Conservation (phyloP, 805 yeast species). For the Ogataea parapolymorpha region DNA sequence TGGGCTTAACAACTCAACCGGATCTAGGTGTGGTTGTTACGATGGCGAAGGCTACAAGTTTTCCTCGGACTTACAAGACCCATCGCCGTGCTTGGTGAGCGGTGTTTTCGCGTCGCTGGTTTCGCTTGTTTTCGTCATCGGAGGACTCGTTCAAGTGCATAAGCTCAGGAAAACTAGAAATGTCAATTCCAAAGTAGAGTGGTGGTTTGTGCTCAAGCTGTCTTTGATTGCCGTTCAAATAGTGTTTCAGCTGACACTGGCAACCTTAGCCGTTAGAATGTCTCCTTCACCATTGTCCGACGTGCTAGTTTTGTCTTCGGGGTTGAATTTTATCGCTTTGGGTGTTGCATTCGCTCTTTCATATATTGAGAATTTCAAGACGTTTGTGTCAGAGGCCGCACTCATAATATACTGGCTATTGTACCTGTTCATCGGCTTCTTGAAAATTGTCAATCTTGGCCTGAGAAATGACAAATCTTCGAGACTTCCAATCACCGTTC, state of each 20-base stretch:
- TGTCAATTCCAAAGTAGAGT: conserved; percentile 29
- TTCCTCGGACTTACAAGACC: conserved; percentile 40
- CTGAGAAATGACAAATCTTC: conserved; percentile 36
- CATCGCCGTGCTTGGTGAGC: conserved; percentile 50
- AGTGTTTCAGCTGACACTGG: conserved; percentile 31
- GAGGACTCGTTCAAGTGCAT: conserved; percentile 36
- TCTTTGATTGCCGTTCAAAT: conserved; percentile 38
- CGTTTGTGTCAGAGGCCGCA: conserved; percentile 61
- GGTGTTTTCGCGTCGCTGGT: conserved; percentile 39
- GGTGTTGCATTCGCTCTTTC: conserved; percentile 55
- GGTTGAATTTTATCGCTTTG: conserved; percentile 40
- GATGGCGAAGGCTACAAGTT: conserved; percentile 44
- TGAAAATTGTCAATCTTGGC: conserved; percentile 40
- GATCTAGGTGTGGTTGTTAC: conserved; percentile 25
- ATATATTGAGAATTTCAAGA: conserved; percentile 67
- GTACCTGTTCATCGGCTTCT: conserved; percentile 43
- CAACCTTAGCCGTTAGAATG: conserved; percentile 12
- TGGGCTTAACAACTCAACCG: background rate
- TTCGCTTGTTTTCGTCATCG: conserved; percentile 36
- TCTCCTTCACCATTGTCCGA: conserved; percentile 25
- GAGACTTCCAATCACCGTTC: conserved; percentile 26
- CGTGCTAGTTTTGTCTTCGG: conserved; percentile 25
- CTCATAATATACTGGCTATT: conserved; percentile 76
- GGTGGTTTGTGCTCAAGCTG: conserved; percentile 43
- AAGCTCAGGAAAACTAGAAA: conserved; percentile 33